Percentiles rank a stretch among this genome's conserved stretches.
Conservation (phyloP, 352 stramenopile species). For the Paralagenidium karlingii region DNA sequence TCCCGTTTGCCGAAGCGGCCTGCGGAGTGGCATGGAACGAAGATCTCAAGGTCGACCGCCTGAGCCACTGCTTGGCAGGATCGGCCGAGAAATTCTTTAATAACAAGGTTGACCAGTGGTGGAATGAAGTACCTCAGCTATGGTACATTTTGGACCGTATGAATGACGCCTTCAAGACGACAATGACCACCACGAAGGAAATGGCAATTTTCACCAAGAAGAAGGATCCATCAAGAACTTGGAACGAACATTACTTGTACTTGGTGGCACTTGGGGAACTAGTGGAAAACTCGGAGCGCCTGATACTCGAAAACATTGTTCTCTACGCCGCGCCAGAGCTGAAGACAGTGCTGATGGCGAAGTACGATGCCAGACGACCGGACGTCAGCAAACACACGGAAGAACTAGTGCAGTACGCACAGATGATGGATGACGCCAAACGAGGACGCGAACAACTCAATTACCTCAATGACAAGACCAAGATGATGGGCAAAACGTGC, state of each 20-base stretch:
- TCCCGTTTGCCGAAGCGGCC: constrained; percentile 1
- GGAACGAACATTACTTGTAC: constrained; percentile 9
- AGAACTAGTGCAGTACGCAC: background rate
- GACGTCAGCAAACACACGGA: background rate
- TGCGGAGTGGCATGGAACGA: background rate
- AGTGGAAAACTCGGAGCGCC: background rate
- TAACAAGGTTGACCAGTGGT: constrained; percentile 5
- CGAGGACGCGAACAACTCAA: background rate
- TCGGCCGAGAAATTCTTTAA: constrained; percentile 11
- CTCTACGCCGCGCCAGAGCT: background rate
- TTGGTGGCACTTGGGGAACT: constrained; percentile 6
- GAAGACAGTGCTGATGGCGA: background rate
- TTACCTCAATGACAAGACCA: background rate
- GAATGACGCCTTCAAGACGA: constrained; percentile 6
- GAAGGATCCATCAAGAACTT: constrained; percentile 3
- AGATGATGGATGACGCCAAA: background rate
- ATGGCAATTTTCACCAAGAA: constrained; percentile 9
- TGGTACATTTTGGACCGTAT: constrained; percentile 5
- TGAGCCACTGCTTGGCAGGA: constrained; percentile 1
- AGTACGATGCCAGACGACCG: background rate
- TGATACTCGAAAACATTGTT: background rate
- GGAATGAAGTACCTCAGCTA: constrained; percentile 1
- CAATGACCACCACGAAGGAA: constrained; percentile 5
- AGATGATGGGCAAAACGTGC: background rate
- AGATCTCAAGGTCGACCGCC: constrained; percentile 3